A percentile compares a stretch with the other conserved stretches of the same genome.
phyloP scores from a whole-genome alignment of 352 stramenopile species.

The Aphanomyces stellatus region DNA sequence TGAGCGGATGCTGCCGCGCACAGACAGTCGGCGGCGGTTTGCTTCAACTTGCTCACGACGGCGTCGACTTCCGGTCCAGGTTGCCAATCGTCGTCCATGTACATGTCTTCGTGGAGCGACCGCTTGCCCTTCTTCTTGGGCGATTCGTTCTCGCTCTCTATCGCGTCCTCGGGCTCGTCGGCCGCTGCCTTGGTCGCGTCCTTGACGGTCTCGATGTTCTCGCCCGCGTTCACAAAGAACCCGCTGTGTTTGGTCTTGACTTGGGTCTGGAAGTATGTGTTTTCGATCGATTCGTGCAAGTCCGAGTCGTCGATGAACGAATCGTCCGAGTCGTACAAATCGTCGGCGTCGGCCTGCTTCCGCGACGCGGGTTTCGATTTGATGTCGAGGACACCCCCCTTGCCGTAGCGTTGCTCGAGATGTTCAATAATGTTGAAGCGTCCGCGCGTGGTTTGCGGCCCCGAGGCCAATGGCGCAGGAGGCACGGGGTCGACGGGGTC shows the following conservation, averaged over 20 bases:
- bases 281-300: conserved; percentile 79
- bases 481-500: background rate
- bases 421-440: conserved; percentile 80
- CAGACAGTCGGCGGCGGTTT: background rate
- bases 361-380: conserved; percentile 21
- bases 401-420: conserved; percentile 75
- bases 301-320: conserved; percentile 82
- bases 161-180: conserved; percentile 14
- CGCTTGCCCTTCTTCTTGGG: conserved; percentile 18
- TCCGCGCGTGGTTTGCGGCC: background rate
- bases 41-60: conserved; percentile 13
- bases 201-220: conserved; percentile 75
- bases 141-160: conserved; percentile 6
- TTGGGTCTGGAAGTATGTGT: conserved; percentile 53
- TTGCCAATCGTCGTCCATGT: conserved; percentile 30
- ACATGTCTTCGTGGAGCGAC: conserved; percentile 1
- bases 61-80: conserved; percentile 9
- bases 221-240: conserved; percentile 82
- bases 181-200: conserved; percentile 19
- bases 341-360: conserved; percentile 59
- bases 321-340: conserved; percentile 84
- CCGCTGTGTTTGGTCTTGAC: conserved; percentile 81
- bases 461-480: background rate
- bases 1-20: background rate
- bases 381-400: conserved; percentile 45